A percentile compares a stretch with the other conserved stretches of the same genome.
phyloP scores from a whole-genome alignment of 768 basidiomycete species.

The Hirschioporus abietinus region DNA sequence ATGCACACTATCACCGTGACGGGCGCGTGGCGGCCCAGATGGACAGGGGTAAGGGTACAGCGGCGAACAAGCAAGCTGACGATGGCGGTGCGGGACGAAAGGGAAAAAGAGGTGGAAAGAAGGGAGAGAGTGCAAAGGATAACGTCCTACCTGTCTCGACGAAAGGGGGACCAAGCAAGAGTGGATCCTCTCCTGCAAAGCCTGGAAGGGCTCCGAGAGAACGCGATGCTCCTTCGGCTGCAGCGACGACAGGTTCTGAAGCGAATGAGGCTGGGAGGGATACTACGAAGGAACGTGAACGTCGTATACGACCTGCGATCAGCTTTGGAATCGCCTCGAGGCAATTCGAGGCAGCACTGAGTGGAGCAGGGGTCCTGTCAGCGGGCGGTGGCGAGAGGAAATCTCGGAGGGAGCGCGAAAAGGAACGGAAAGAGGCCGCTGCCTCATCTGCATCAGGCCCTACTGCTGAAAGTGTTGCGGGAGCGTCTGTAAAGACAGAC shows the following conservation, averaged over 20 bases:
- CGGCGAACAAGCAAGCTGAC: slow-evolving; percentile 10
- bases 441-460: not conserved
- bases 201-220: not conserved
- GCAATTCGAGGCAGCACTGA: slow-evolving; percentile 71
- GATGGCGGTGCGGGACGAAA: slow-evolving; percentile 12
- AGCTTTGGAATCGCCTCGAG: slow-evolving; percentile 48
- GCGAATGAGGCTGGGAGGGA: slow-evolving; percentile 1
- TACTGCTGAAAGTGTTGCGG: not conserved
- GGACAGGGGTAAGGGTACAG: slow-evolving; percentile 35
- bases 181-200: not conserved
- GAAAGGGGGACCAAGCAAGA: slow-evolving; percentile 6
- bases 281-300: slow-evolving; percentile 11
- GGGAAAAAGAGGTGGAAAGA: slow-evolving; percentile 13
- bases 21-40: slow-evolving; percentile 31
- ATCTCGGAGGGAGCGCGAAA: slow-evolving; percentile 31
- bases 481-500: not conserved
- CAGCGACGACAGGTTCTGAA: not conserved
- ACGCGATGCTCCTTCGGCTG: not conserved
- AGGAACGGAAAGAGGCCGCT: slow-evolving; percentile 16
- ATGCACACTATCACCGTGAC: slow-evolving; percentile 64
- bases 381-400: slow-evolving; percentile 28
- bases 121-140: not conserved
- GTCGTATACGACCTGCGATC: slow-evolving; percentile 52
- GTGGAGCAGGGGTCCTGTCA: slow-evolving; percentile 44
- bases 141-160: slow-evolving; percentile 3